Base-by-base conservation (phyloP, 371 early-diverging fungal genomes). In the Circinella umbellata region DNA sequence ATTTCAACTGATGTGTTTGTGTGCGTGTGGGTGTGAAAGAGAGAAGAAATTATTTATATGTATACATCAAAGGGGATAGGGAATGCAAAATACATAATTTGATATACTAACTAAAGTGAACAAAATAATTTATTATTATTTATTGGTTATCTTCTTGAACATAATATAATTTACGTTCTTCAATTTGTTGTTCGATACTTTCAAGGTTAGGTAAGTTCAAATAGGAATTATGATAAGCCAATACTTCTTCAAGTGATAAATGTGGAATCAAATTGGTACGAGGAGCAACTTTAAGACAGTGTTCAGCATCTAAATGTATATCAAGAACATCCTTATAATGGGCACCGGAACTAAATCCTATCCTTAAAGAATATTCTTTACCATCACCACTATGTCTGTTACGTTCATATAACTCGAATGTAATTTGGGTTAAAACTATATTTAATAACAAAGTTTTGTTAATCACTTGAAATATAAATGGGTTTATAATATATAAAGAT, bases 381-480 rank as follows among this genome's bases (percentile, higher is more conserved):
- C 82, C 76, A 9, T 66, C 64, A 0, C 80, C 88, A 35, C 77
- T 76, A 4, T 83, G 82, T 47, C 90, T 88, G 61, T 88, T 91
- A 47, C 98, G 87, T 77, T 98, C 98, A 68, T 98, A 97, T 17
- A 99, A 80, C 78, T 99, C 99, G 76, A 99, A 96, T 8, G 96
- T 96, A 64, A 99, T 97, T 68, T 99, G 99, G 4, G 98, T 96
- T 66, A 99, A 78, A 73, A 88, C 90, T 95, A 71, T 34, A 27
- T 17, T 42, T 13, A 67, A 34, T 34, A 27, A 27, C 27, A 27
- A 27, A 27, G 27, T 27, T 27, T 27, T 27, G 27, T 27, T 27
- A 27, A 27, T 27, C 27, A 27, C 27, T 27, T n/a, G n/a, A n/a
- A n/a, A n/a, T n/a, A n/a, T n/a, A n/a, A n/a, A n/a, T n/a, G n/a